These are phyloP conservation scores for Arctium minus DNA, from an alignment of 129 eudicot species.

Conservation along the genomic window DNA sequence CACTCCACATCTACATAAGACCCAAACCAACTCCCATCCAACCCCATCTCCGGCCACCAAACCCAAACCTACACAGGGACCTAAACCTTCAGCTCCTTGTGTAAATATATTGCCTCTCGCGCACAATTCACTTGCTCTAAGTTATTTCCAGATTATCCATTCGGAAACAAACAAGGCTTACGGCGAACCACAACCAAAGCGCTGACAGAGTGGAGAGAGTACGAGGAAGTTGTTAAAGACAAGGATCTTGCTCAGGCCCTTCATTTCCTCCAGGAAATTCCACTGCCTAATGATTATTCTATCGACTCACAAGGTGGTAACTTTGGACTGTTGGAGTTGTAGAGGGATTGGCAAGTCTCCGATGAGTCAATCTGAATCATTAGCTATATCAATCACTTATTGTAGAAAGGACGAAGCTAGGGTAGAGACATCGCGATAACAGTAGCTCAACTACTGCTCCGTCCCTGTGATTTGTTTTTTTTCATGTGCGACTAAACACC, in stretches of 20 bases:
- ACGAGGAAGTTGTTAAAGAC: slow-evolving; percentile 81
- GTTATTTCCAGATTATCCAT: background rate
- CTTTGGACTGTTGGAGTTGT: slow-evolving; percentile 31
- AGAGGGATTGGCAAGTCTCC: slow-evolving; percentile 72
- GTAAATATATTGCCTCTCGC: background rate
- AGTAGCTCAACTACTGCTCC: no score
- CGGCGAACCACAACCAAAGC: slow-evolving; percentile 28
- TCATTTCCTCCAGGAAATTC: slow-evolving; percentile 40
- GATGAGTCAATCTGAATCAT: no score
- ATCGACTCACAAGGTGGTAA: background rate
- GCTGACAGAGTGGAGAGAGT: slow-evolving; percentile 73
- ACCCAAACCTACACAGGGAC: no score
- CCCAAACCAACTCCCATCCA: no score
- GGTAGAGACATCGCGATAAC: no score
- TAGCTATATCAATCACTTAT: no score
- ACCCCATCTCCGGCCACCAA: no score
- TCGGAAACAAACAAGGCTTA: background rate
- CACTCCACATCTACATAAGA: no score
- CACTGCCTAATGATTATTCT: slow-evolving; percentile 16
- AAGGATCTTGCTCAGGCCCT: slow-evolving; percentile 80
- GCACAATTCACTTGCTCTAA: background rate
- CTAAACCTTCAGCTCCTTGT: no score
- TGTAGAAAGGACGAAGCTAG: no score
- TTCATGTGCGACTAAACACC: no score
- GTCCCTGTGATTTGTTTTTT: no score